Conservation (phyloP, 192 early-diverging fungal species). For the Coemansia biformis region DNA sequence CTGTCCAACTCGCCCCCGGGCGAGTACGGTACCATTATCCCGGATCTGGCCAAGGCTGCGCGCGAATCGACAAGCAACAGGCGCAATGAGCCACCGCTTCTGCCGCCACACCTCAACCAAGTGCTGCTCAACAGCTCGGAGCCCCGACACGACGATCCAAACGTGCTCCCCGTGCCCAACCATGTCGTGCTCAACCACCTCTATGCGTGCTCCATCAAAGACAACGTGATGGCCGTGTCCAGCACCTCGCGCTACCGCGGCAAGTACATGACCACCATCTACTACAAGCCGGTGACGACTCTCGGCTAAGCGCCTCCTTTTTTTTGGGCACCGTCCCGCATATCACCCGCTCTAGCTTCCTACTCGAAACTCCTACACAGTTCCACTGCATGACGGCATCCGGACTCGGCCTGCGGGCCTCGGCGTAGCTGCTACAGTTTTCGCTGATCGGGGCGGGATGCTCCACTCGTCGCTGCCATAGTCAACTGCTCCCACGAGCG, state of each 20-base stretch:
- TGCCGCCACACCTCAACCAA: slow-evolving; percentile 90
- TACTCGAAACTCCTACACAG: too few relatives aligned
- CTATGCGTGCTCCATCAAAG: slow-evolving; percentile 91
- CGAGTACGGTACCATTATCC: slow-evolving; percentile 58
- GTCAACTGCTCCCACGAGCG: too few relatives aligned
- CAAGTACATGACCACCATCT: slow-evolving; percentile 63
- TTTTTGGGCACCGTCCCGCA: too few relatives aligned
- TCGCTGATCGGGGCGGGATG: too few relatives aligned
- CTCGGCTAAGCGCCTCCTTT: slow-evolving; percentile 47
- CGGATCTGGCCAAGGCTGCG: slow-evolving; percentile 46
- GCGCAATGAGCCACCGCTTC: slow-evolving; percentile 66
- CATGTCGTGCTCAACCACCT: slow-evolving; percentile 93
- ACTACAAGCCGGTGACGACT: slow-evolving; percentile 45
- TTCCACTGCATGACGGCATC: too few relatives aligned
- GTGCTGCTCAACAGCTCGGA: slow-evolving; percentile 78
- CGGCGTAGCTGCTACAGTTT: too few relatives aligned
- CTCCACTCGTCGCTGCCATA: too few relatives aligned
- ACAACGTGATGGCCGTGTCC: slow-evolving; percentile 92
- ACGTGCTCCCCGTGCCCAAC: slow-evolving; percentile 80
- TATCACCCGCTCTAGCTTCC: too few relatives aligned
- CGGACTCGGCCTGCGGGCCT: too few relatives aligned
- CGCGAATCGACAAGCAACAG: slow-evolving; percentile 30
- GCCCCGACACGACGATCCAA: slow-evolving; percentile 69
- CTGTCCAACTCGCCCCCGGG: slow-evolving; percentile 59
- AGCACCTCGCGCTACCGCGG: slow-evolving; percentile 87